Evolutionary conservation across 495 filamentous ascomycete species (phyloP), one percentile per base, ranked within the genome.

Genomic region (Talaromyces nanjingensis): DNA sequence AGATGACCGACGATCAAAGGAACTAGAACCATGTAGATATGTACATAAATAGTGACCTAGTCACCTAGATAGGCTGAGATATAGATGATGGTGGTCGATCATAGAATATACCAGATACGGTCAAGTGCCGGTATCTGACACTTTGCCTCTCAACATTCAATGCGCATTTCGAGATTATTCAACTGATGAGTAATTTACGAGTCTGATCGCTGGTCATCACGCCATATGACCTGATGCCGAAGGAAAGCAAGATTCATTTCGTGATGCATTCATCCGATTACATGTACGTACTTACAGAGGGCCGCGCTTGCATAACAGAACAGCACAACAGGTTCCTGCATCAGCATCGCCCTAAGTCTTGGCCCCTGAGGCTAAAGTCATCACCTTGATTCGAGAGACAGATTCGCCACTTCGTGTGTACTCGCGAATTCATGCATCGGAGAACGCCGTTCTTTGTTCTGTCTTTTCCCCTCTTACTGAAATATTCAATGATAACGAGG

Each of bases 11-110:
- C 22, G 53, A 56, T 56, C 53, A 56, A 56, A 56, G 27, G 27
- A 56, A 56, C 53, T 56, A 56, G 53, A 42, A 56, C 53, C 53
- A 25, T 56, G 53, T 56, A 56, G 18, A 24, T 54, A 54, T 7
- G 24, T 54, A 14, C 24, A 53, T 8, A 11, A 33, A 33, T 33
- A 24, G 22, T 24, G 22, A 24, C 22, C 22, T 24, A 24, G 22
- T 24, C 22, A 24, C 31, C 6, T 53, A 53, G n/a, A 52, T 8
- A 53, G 18, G 16, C n/a, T 18, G n/a, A 6, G 16, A 52, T 52
- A 42, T 4, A 42, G 14, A 42, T 42, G 37, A 42, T 42, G 37
- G 45, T 49, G 45, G 45, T 49, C 45, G 45, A 49, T 49, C 45
- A 49, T 49, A 22, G 37, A 42, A 3, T 42, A 42, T 42, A 42